phyloP scores from a whole-genome alignment of 2,329 filamentous ascomycete genomes.

The Coleophoma cylindrospora region DNA sequence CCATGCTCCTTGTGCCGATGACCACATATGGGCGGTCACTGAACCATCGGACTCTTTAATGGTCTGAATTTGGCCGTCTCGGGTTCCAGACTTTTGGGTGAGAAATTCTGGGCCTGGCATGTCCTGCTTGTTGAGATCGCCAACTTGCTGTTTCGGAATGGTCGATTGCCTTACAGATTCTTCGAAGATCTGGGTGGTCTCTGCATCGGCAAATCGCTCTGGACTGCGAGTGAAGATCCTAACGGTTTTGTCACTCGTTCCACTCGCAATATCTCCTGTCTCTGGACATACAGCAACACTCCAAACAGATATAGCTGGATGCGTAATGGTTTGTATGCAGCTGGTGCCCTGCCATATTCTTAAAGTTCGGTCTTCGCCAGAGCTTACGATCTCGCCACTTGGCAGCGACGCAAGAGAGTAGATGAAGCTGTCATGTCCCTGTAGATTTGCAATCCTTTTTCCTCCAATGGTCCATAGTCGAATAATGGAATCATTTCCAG shows the following conservation, averaged over 20 bases:
- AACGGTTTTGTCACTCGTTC: slow-evolving; percentile 81
- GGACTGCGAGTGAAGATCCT: slow-evolving; percentile 75
- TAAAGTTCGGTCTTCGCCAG: slow-evolving; percentile 91
- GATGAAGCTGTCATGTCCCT: slow-evolving; percentile 91
- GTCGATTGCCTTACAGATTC: slow-evolving; percentile 76
- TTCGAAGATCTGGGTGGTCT: slow-evolving; percentile 70
- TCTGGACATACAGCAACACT: slow-evolving; percentile 75
- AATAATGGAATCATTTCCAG: slow-evolving; percentile 87
- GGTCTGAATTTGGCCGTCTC: slow-evolving; percentile 94
- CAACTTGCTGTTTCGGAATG: slow-evolving; percentile 82
- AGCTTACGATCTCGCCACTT: slow-evolving; percentile 82
- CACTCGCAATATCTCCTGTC: slow-evolving; percentile 89
- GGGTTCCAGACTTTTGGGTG: slow-evolving; percentile 76
- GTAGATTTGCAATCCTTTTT: slow-evolving; percentile 67
- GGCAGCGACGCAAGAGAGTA: slow-evolving; percentile 78
- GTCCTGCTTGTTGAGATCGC: slow-evolving; percentile 85
- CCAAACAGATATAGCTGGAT: slow-evolving; percentile 97
- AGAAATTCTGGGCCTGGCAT: slow-evolving; percentile 86
- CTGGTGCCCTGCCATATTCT: slow-evolving; percentile 79
- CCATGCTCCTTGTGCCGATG: slow-evolving; percentile 66
- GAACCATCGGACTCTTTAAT: slow-evolving; percentile 77
- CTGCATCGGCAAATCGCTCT: slow-evolving; percentile 64
- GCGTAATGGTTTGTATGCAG: slow-evolving; percentile 92
- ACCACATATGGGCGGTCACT: slow-evolving; percentile 87
- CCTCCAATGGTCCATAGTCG: slow-evolving; percentile 83